Percentiles rank a stretch among this genome's conserved stretches.
Conservation (phyloP, 441 rosid species). For the Gossypium lobatum region DNA sequence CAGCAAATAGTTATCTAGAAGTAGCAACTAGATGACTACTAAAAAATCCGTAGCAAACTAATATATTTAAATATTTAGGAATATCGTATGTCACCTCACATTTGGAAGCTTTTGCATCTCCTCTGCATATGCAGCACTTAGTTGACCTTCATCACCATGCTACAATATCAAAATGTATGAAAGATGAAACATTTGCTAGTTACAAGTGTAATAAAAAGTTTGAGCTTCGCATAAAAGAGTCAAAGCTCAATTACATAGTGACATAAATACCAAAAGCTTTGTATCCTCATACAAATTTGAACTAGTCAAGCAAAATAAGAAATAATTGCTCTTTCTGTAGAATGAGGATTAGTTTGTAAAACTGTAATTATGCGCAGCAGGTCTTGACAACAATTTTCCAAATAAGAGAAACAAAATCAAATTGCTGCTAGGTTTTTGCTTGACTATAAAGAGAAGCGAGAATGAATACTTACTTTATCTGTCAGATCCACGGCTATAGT, state of each 20-base stretch:
- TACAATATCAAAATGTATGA: constrained; percentile 27
- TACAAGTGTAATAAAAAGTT: constrained; percentile 2
- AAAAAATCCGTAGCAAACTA: constrained; percentile 4
- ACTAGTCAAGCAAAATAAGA: constrained; percentile 7
- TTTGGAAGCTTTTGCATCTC: constrained; percentile 76
- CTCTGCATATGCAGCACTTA: constrained; percentile 71
- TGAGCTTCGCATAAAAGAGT: neutral
- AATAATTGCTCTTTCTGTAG: neutral
- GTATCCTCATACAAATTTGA: neutral
- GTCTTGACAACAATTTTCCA: constrained; percentile 4
- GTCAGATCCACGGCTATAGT: constrained; percentile 67
- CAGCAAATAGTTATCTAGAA: neutral
- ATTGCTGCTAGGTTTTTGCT: constrained; percentile 7
- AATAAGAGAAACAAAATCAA: neutral
- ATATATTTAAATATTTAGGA: constrained; percentile 12
- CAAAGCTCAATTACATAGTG: neutral
- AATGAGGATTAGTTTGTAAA: neutral
- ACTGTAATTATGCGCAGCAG: neutral
- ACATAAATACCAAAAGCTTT: neutral
- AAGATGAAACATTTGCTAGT: constrained; percentile 14
- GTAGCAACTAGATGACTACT: neutral
- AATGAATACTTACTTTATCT: constrained; percentile 52
- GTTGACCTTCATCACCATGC: constrained; percentile 92
- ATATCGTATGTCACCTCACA: constrained; percentile 67
- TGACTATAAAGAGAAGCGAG: constrained; percentile 13